phyloP scores from a whole-genome alignment of 75 land plant genomes.

The Cupressus sempervirens region DNA sequence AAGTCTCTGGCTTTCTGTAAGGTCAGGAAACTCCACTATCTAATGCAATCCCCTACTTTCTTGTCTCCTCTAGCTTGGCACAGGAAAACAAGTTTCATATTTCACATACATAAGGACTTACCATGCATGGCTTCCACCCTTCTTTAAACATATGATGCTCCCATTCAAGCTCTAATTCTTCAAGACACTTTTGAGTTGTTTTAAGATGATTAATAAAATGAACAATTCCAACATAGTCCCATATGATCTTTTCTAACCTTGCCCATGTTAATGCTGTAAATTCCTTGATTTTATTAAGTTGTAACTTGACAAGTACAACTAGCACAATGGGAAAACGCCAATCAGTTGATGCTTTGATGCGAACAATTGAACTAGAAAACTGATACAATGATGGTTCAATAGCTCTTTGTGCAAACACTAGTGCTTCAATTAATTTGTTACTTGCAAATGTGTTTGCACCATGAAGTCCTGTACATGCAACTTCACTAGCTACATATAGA shows the following conservation, averaged over 20 bases:
- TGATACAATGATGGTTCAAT: constrained; percentile 85
- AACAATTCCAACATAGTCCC: constrained; percentile 95
- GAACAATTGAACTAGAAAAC: constrained; percentile 18
- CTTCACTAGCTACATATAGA: constrained; percentile 97
- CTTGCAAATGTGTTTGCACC: constrained; percentile 99
- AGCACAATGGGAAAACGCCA: constrained; percentile 69
- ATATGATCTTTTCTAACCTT: constrained; percentile 80
- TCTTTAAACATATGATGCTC: constrained; percentile 62
- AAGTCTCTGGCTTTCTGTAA: constrained; percentile 90
- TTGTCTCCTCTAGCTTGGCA: constrained; percentile 77
- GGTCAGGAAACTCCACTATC: constrained; percentile 73
- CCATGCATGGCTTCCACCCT: constrained; percentile 91
- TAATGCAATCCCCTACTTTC: constrained; percentile 97
- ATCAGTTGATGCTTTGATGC: constrained; percentile 23
- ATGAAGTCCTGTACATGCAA: constrained; percentile 98
- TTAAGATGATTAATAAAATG: constrained; percentile 71
- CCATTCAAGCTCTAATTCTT: constrained; percentile 72
- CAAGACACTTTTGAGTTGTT: constrained; percentile 63
- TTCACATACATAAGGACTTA: constrained; percentile 83
- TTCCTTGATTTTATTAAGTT: constrained; percentile 28
- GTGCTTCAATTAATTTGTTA: constrained; percentile 92
- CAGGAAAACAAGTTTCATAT: constrained; percentile 92
- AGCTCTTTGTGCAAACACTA: constrained; percentile 94
- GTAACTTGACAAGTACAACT: constrained; percentile 17
- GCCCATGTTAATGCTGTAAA: constrained; percentile 52